Percentiles rank a stretch among this genome's conserved stretches.
phyloP scores from a whole-genome alignment of 176 grass and related monocot genomes.

The Ensete ventricosum region DNA sequence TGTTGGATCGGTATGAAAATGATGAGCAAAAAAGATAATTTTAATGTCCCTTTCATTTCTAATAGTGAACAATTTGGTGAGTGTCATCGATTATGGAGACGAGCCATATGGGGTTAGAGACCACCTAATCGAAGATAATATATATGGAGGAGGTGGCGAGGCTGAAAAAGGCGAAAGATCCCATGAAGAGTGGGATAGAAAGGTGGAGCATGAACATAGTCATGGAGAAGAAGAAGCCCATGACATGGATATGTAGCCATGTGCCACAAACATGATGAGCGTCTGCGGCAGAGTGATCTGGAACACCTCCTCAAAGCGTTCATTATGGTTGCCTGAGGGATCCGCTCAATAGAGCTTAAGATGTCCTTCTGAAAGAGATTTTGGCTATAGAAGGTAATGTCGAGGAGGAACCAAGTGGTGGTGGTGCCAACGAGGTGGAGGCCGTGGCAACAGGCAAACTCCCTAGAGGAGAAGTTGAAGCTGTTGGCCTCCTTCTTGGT shows the following conservation, averaged over 20 bases:
- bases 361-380: constrained; percentile 77
- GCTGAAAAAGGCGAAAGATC: no score
- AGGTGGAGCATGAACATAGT: constrained; percentile 8
- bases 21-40: no score
- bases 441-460: constrained; percentile 34
- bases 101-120: no score
- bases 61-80: no score
- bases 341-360: constrained; percentile 24
- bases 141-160: no score
- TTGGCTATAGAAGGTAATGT: constrained; percentile 61
- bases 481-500: neutral
- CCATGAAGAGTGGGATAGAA: neutral
- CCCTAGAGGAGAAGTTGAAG: neutral
- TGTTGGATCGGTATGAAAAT: no score
- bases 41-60: no score
- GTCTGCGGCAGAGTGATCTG: constrained; percentile 21
- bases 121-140: no score
- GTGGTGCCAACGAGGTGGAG: constrained; percentile 39
- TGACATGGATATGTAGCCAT: constrained; percentile 18
- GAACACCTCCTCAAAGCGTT: constrained; percentile 26
- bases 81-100: no score
- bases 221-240: constrained; percentile 21
- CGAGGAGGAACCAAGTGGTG: constrained; percentile 51
- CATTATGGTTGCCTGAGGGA: constrained; percentile 26
- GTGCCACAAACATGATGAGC: constrained; percentile 26